Conservation (phyloP, 495 filamentous ascomycete species). For the Aspergillus panamensis region DNA sequence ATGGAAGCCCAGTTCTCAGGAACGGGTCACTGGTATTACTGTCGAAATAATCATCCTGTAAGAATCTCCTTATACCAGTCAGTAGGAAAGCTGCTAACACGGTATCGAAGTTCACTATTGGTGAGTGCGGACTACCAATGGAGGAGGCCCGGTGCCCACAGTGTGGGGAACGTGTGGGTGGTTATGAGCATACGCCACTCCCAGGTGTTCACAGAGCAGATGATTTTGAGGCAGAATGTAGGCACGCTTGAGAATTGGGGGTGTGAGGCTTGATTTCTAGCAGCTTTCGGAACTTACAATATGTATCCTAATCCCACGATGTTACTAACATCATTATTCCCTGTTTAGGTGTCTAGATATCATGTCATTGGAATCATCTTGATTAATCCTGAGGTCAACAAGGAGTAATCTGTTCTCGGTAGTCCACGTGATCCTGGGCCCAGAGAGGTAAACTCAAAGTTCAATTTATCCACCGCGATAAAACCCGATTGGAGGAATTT, state of each 20-base stretch:
- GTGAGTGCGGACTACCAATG: slow-evolving; percentile 71
- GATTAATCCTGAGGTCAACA: too few relatives aligned
- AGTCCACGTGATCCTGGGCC: too few relatives aligned
- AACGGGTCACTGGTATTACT: slow-evolving; percentile 65
- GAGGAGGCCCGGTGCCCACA: slow-evolving; percentile 59
- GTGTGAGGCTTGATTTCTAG: too few relatives aligned
- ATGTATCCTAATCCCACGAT: too few relatives aligned
- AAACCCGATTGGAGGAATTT: too few relatives aligned
- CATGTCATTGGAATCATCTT: too few relatives aligned
- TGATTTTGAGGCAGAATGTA: slow-evolving; percentile 46
- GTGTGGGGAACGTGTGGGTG: slow-evolving; percentile 58
- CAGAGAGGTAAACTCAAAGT: too few relatives aligned
- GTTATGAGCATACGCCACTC: slow-evolving; percentile 45
- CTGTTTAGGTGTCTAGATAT: too few relatives aligned
- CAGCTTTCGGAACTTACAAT: too few relatives aligned
- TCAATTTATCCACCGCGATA: too few relatives aligned
- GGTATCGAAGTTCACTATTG: slow-evolving; percentile 51
- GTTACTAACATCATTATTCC: too few relatives aligned
- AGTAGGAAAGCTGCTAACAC: background rate
- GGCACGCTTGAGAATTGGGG: background rate
- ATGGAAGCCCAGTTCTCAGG: slow-evolving; percentile 47
- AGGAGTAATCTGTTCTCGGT: too few relatives aligned
- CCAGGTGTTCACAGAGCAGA: slow-evolving; percentile 45
- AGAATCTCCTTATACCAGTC: background rate
- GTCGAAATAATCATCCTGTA: slow-evolving; percentile 58